Evolutionary conservation across 108 stramenopile species (phyloP).

Genomic region (Craspedostauros australis): DNA sequence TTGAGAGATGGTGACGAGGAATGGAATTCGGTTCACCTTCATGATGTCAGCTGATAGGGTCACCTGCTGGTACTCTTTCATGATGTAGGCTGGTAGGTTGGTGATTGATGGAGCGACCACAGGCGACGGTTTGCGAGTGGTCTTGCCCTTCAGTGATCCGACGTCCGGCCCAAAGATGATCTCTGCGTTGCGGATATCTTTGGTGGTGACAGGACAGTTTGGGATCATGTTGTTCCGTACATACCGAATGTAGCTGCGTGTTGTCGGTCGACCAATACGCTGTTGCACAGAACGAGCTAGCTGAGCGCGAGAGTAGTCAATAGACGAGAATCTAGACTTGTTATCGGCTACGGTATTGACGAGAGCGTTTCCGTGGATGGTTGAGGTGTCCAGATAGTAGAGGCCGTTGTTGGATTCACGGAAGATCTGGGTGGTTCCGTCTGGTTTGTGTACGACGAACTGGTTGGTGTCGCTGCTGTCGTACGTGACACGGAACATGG

Average conservation of each 20-base stretch:
- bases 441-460: not conserved
- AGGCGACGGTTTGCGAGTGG: conserved; percentile 1
- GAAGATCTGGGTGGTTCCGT: no score
- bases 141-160: conserved; percentile 31
- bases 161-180: conserved; percentile 25
- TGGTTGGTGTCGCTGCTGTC: conserved; percentile 4
- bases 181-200: conserved; percentile 15
- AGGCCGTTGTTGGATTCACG: conserved; percentile 3
- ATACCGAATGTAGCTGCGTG: conserved; percentile 10
- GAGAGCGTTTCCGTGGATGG: not conserved
- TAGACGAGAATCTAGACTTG: no score
- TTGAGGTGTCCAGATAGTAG: not conserved
- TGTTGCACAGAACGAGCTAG: no score
- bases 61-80: conserved; percentile 15
- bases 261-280: conserved; percentile 23
- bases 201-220: conserved; percentile 9
- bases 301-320: no score
- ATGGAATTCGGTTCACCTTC: conserved; percentile 26
- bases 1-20: conserved; percentile 27
- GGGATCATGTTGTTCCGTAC: conserved; percentile 7
- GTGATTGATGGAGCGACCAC: conserved; percentile 1
- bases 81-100: conserved; percentile 9
- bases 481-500: conserved; percentile 12
- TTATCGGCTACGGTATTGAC: conserved; percentile 20
- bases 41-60: conserved; percentile 28